Evolutionary conservation across 805 yeast species (phyloP), one percentile per base, ranked within the genome.

Genomic region (Kluyveromyces nonfermentans): DNA sequence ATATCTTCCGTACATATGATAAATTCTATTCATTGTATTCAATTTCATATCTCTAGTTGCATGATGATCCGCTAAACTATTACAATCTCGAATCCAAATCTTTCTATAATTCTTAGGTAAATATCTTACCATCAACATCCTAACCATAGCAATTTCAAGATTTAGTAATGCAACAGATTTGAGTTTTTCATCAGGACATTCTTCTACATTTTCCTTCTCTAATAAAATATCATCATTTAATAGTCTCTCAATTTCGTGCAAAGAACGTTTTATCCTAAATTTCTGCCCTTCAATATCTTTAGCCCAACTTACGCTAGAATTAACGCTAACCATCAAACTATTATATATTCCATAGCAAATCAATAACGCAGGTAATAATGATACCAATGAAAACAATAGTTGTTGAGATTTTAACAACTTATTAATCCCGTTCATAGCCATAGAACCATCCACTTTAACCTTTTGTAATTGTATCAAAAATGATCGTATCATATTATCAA

Each of bases 391-490:
- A 67, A 90, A 86, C n/a, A 93, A 93, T 43, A 90, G 73, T 60
- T 93, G 95, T 65, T 90, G 98, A 41, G 93, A 82, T 61, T 87
- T 83, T 37, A 93, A 72, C 51, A 90, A 68, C 58, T 85, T 82
- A 63, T 93, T 97, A 49, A 93, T 89, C 7, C 97, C 97, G 52
- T 75, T 77, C 48, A 90, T 75, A 0, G 96, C 97, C 5, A 88
- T 68, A 32, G 85, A 88, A 7, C 95, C 96, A 60, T 90, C 98
- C 6, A 93, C 97, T 63, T 90, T 90, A 10, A 95, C 82, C 64
- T 93, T 90, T 62, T 90, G 98, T n/a, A 93, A 70, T 62, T 93
- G 97, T 49, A 90, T 89, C 55, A 93, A 66, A 37, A 93, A 62
- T 14, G 89, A 79, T 43, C 95, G 72, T 7, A 88, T 63, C 50